A percentile compares a stretch with the other conserved stretches of the same genome.
Evolutionary conservation across 768 basidiomycete species (phyloP).

Genomic region (Tylopilus sp.): DNA sequence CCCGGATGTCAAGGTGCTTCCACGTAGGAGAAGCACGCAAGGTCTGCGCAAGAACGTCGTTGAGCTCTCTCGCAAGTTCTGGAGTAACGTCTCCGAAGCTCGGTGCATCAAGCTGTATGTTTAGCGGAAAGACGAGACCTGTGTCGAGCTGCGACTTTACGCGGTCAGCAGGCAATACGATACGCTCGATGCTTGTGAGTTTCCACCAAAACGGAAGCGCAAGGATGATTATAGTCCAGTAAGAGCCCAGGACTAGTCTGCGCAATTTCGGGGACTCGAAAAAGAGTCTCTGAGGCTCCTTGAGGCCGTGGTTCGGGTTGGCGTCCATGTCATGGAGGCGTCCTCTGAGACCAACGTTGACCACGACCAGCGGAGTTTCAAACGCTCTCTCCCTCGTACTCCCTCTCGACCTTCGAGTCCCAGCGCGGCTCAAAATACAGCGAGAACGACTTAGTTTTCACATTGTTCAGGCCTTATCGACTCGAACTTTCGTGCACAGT

Average conservation of each 20-base stretch:
- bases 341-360: conserved; percentile 10
- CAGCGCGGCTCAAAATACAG: conserved; percentile 6
- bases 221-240: conserved; percentile 74
- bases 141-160: conserved; percentile 51
- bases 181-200: conserved; percentile 85
- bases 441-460: conserved; percentile 5
- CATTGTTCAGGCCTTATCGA: conserved; percentile 1
- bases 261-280: conserved; percentile 51
- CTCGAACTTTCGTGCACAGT: conserved; percentile 4
- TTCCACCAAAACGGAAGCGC: conserved; percentile 92
- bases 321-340: conserved; percentile 21
- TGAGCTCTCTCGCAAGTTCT: conserved; percentile 28
- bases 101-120: conserved; percentile 37
- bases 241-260: conserved; percentile 63
- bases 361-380: conserved; percentile 31
- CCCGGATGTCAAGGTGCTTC: conserved; percentile 41
- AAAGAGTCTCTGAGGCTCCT: conserved; percentile 48
- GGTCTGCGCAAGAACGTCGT: conserved; percentile 16
- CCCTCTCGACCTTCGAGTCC: conserved; percentile 14
- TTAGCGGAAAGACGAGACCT: conserved; percentile 41
- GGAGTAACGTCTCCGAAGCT: conserved; percentile 13
- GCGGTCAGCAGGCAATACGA: conserved; percentile 61
- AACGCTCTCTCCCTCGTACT: conserved; percentile 25
- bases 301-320: conserved; percentile 21
- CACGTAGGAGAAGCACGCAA: conserved; percentile 30